These are phyloP conservation scores for Pseudogymnoascus sp. DNA, from an alignment of 2,329 filamentous ascomycete species.

Conservation along the genomic window DNA sequence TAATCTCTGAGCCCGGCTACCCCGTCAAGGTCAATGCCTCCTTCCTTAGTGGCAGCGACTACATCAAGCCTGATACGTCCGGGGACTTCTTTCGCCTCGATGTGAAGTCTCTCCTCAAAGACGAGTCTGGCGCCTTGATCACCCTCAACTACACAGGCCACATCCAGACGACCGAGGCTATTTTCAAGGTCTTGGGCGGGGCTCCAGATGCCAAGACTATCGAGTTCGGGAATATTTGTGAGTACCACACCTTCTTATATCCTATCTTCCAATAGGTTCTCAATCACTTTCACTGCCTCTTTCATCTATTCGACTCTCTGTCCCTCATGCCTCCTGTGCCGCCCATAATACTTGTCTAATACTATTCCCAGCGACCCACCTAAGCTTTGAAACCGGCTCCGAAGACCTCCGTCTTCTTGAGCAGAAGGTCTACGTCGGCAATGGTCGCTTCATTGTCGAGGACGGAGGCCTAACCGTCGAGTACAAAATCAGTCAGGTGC, in stretches of 20 bases:
- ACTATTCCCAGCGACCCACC: constrained; percentile 29
- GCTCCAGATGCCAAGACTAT: constrained; percentile 33
- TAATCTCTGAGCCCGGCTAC: constrained; percentile 34
- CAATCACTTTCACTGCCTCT: not conserved
- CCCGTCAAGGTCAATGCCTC: constrained; percentile 32
- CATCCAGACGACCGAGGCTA: constrained; percentile 30
- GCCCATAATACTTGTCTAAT: not conserved
- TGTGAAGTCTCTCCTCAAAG: constrained; percentile 32
- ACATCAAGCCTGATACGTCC: constrained; percentile 34
- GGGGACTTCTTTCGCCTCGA: constrained; percentile 34
- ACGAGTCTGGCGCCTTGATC: constrained; percentile 32
- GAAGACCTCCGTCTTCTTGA: constrained; percentile 32
- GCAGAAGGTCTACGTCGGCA: constrained; percentile 36
- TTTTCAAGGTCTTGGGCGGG: constrained; percentile 31
- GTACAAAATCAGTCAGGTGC: constrained; percentile 37
- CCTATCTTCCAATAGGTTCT: not conserved
- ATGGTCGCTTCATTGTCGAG: constrained; percentile 36
- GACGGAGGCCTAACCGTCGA: constrained; percentile 33
- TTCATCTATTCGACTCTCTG: not conserved
- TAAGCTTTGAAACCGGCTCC: constrained; percentile 35
- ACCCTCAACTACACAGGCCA: constrained; percentile 35
- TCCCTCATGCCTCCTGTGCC: not conserved
- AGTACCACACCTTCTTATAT: constrained; percentile 17
- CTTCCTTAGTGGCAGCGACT: constrained; percentile 36
- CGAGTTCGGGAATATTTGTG: constrained; percentile 35